phyloP scores from a whole-genome alignment of 768 basidiomycete genomes.

The Pleurotus pulmonarius region DNA sequence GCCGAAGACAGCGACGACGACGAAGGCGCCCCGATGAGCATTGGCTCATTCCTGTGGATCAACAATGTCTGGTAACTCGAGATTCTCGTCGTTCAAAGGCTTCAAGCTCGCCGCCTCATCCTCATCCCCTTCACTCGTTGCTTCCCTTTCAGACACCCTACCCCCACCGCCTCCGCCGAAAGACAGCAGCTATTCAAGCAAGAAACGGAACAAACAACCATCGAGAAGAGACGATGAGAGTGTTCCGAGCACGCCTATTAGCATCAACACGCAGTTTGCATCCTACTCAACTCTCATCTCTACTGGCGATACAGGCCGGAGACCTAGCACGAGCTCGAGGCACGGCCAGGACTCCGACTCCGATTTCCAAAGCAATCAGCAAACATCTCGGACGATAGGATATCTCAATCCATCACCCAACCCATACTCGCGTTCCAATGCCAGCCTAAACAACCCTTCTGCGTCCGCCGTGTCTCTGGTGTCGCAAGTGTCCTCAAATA shows the following conservation, averaged over 20 bases:
- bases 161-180: conserved; percentile 67
- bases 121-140: background rate
- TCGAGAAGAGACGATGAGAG: conserved; percentile 28
- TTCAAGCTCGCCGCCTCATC: conserved; percentile 10
- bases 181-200: conserved; percentile 47
- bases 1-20: no score
- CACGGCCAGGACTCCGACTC: conserved; percentile 17
- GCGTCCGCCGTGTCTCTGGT: conserved; percentile 4
- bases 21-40: no score
- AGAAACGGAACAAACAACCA: conserved; percentile 20
- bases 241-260: conserved; percentile 20
- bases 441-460: background rate
- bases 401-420: background rate
- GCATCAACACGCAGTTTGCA: conserved; percentile 38
- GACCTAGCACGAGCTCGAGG: conserved; percentile 26
- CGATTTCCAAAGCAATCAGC: background rate
- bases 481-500: conserved; percentile 3
- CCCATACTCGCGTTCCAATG: conserved; percentile 4
- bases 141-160: conserved; percentile 12
- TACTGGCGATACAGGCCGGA: conserved; percentile 10
- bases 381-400: background rate
- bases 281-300: conserved; percentile 5
- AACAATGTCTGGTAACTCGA: conserved; percentile 1
- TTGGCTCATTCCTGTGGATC: no score
- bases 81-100: conserved; percentile 13